Conservation (phyloP, 495 filamentous ascomycete genomes). For the Lasiosphaeria miniovina region DNA sequence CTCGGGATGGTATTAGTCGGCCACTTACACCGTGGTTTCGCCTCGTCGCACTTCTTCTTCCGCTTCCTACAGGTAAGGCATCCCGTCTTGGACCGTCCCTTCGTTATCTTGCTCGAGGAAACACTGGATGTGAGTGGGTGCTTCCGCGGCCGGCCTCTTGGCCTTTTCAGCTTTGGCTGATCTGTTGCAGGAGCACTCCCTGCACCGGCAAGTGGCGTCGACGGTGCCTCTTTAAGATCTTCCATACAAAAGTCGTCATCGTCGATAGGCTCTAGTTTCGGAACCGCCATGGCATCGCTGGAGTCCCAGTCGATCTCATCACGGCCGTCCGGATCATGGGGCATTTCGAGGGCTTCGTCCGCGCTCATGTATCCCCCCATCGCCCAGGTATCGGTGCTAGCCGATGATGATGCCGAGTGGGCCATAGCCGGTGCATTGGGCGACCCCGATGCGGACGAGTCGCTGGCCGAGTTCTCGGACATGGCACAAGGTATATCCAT, state of each 20-base stretch:
- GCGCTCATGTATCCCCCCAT: conserved; percentile 25
- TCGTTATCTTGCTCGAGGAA: conserved; percentile 62
- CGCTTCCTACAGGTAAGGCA: conserved; percentile 88
- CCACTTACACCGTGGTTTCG: conserved; percentile 74
- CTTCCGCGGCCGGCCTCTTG: conserved; percentile 80
- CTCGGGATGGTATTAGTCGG: not conserved
- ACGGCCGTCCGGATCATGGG: conserved; percentile 18
- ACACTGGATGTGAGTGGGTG: conserved; percentile 60
- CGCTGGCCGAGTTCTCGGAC: conserved; percentile 18
- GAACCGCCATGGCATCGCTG: conserved; percentile 35
- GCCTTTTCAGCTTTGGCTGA: conserved; percentile 49
- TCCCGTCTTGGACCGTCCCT: conserved; percentile 89
- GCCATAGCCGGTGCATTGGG: conserved; percentile 31
- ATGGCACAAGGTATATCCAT: conserved; percentile 35
- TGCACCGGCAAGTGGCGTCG: conserved; percentile 24
- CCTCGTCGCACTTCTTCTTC: conserved; percentile 97
- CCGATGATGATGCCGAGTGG: conserved; percentile 33
- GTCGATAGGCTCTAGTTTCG: conserved; percentile 47
- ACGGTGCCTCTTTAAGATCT: conserved; percentile 43
- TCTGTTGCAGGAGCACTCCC: conserved; percentile 9
- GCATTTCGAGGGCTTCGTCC: conserved; percentile 22
- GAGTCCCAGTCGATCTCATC: conserved; percentile 40
- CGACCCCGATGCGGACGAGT: conserved; percentile 31
- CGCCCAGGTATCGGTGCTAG: conserved; percentile 34
- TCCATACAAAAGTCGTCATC: conserved; percentile 48